Evolutionary conservation across 2,329 filamentous ascomycete genomes (phyloP).

Genomic region (Xylaria polymorpha): DNA sequence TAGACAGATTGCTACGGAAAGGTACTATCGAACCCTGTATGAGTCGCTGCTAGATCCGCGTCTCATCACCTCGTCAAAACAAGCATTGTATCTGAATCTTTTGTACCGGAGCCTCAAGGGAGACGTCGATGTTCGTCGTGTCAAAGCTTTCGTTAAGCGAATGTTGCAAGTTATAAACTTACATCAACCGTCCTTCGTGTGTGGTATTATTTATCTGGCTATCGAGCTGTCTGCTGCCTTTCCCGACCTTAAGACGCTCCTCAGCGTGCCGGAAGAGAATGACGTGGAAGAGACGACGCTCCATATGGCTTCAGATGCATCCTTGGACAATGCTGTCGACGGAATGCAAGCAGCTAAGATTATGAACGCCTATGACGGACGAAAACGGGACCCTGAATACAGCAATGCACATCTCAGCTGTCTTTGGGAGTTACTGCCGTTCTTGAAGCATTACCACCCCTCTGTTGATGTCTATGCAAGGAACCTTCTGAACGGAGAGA

Average conservation of each 20-base stretch:
- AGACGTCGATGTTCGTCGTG: slow-evolving; percentile 88
- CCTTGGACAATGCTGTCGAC: slow-evolving; percentile 42
- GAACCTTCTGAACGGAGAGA: slow-evolving; percentile 74
- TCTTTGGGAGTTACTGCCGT: slow-evolving; percentile 90
- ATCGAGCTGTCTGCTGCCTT: slow-evolving; percentile 83
- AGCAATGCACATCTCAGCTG: slow-evolving; percentile 94
- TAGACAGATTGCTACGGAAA: slow-evolving; percentile 84
- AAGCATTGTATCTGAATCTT: slow-evolving; percentile 93
- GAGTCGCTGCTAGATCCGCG: slow-evolving; percentile 94
- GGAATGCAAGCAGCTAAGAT: slow-evolving; percentile 42
- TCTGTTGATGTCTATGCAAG: slow-evolving; percentile 87
- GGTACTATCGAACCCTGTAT: slow-evolving; percentile 95
- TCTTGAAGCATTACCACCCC: slow-evolving; percentile 87
- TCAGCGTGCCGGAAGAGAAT: slow-evolving; percentile 82
- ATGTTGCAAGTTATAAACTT: slow-evolving; percentile 87
- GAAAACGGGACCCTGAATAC: slow-evolving; percentile 91
- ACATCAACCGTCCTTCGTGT: slow-evolving; percentile 92
- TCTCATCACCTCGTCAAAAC: slow-evolving; percentile 89
- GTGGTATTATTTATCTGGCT: slow-evolving; percentile 90
- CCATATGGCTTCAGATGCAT: slow-evolving; percentile 59
- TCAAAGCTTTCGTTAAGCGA: slow-evolving; percentile 96
- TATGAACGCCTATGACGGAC: slow-evolving; percentile 76
- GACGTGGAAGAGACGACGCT: slow-evolving; percentile 76
- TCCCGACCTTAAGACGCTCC: slow-evolving; percentile 79
- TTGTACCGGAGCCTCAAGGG: slow-evolving; percentile 88